These are phyloP conservation scores for Xylaria sp. DNA, from an alignment of 2,329 filamentous ascomycete species.

Conservation along the genomic window DNA sequence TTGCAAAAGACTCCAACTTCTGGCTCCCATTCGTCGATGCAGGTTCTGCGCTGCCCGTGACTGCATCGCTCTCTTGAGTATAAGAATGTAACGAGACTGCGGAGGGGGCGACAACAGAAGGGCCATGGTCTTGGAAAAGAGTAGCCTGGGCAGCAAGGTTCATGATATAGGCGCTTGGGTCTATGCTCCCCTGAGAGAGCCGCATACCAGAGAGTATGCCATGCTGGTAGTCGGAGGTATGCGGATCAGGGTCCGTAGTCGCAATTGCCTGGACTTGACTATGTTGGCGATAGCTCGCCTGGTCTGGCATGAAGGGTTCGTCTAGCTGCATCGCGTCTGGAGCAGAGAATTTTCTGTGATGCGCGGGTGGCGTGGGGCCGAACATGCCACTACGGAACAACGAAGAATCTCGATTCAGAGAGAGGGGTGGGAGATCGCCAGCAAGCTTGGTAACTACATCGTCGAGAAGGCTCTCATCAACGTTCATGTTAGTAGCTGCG, in stretches of 20 bases:
- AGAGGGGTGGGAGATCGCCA: slow-evolving; percentile 38
- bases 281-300: slow-evolving; percentile 31
- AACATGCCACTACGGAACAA: slow-evolving; percentile 34
- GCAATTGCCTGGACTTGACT: slow-evolving; percentile 49
- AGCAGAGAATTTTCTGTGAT: slow-evolving; percentile 24
- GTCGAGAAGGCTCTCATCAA: slow-evolving; percentile 47
- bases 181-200: slow-evolving; percentile 47
- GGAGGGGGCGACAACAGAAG: slow-evolving; percentile 49
- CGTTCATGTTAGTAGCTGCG: slow-evolving; percentile 48
- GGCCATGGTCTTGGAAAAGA: slow-evolving; percentile 45
- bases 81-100: slow-evolving; percentile 50
- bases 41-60: slow-evolving; percentile 49
- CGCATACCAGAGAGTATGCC: slow-evolving; percentile 40
- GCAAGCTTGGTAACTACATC: slow-evolving; percentile 44
- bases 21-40: slow-evolving; percentile 53
- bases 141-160: slow-evolving; percentile 46
- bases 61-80: slow-evolving; percentile 49
- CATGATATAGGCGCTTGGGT: slow-evolving; percentile 50
- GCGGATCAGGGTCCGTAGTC: slow-evolving; percentile 49
- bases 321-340: slow-evolving; percentile 32
- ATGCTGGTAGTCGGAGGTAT: slow-evolving; percentile 41
- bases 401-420: slow-evolving; percentile 33
- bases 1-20: slow-evolving; percentile 66
- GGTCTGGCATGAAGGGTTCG: slow-evolving; percentile 35
- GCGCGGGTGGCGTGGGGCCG: slow-evolving; percentile 10